Conservation (phyloP, 2,329 filamentous ascomycete species). For the Pezicula rhizophila region DNA sequence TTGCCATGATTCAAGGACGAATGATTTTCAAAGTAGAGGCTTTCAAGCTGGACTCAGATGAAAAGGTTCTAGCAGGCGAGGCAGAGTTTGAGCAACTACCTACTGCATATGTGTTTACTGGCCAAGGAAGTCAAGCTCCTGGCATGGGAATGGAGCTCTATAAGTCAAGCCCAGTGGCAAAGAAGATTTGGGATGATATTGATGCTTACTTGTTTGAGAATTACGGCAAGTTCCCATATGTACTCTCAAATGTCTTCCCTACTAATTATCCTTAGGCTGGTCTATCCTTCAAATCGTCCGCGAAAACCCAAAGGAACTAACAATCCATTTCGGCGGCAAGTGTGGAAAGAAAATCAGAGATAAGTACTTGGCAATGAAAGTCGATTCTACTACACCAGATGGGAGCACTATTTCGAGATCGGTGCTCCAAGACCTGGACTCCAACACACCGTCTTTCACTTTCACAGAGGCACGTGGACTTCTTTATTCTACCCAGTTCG, state of each 20-base stretch:
- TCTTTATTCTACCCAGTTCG: constrained; percentile 30
- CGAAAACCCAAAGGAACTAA: constrained; percentile 31
- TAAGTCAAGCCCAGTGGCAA: constrained; percentile 24
- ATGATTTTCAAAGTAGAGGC: constrained; percentile 29
- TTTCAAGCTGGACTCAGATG: constrained; percentile 22
- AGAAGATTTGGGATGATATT: constrained; percentile 30
- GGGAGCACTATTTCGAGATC: background rate
- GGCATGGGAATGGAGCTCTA: constrained; percentile 40
- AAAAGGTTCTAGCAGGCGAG: constrained; percentile 32
- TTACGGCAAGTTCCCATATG: constrained; percentile 22
- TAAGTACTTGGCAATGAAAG: constrained; percentile 11
- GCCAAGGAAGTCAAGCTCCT: constrained; percentile 33
- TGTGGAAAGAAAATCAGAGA: constrained; percentile 19
- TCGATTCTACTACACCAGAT: constrained; percentile 1
- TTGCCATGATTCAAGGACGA: constrained; percentile 29
- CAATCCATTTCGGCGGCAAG: constrained; percentile 31
- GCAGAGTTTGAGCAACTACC: constrained; percentile 25
- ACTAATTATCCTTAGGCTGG: constrained; percentile 16
- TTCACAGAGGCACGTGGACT: constrained; percentile 23
- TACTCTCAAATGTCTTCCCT: background rate
- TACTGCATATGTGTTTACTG: constrained; percentile 34
- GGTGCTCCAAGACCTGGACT: constrained; percentile 8
- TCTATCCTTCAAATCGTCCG: constrained; percentile 31
- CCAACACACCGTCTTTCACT: constrained; percentile 21
- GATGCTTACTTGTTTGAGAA: constrained; percentile 28